Conservation (phyloP, 2,329 filamentous ascomycete genomes). For the Sporothrix brunneoviolacea region DNA sequence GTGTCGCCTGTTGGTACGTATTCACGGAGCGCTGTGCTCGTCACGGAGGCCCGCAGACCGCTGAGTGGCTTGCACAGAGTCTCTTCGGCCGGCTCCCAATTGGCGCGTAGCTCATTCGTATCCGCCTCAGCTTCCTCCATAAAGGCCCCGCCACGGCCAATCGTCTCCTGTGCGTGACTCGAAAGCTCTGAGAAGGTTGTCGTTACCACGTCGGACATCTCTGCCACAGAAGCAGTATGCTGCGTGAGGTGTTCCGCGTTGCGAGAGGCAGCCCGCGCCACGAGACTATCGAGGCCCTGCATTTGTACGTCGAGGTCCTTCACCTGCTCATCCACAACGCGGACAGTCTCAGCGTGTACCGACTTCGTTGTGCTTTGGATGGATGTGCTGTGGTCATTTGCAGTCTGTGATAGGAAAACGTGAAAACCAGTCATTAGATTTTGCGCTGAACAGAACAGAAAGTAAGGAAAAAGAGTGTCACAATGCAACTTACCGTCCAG, state of each 20-base stretch:
- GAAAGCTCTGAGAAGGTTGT: slow-evolving; percentile 66
- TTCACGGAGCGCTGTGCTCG: slow-evolving; percentile 60
- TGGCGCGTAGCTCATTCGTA: slow-evolving; percentile 50
- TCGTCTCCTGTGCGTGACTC: slow-evolving; percentile 61
- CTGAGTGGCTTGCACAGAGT: slow-evolving; percentile 62
- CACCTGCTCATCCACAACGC: slow-evolving; percentile 85
- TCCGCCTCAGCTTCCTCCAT: slow-evolving; percentile 60
- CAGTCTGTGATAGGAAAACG: slow-evolving; percentile 42
- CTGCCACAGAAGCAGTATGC: slow-evolving; percentile 59
- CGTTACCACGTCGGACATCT: slow-evolving; percentile 61
- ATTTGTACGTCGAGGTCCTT: slow-evolving; percentile 83
- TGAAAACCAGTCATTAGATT: too few species aligned
- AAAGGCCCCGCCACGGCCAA: slow-evolving; percentile 61
- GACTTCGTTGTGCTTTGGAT: slow-evolving; percentile 79
- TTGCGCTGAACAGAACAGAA: too few species aligned
- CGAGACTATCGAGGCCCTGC: slow-evolving; percentile 83
- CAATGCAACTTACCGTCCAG: slow-evolving; percentile 69
- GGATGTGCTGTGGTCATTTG: slow-evolving; percentile 72
- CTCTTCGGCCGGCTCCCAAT: slow-evolving; percentile 53
- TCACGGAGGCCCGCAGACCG: slow-evolving; percentile 64
- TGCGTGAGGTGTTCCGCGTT: slow-evolving; percentile 71
- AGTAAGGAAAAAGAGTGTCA: too few species aligned
- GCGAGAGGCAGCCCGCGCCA: slow-evolving; percentile 70
- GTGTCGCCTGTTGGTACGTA: slow-evolving; percentile 83
- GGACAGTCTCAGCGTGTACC: slow-evolving; percentile 84